phyloP scores from a whole-genome alignment of 2,329 filamentous ascomycete genomes.

The Tolypocladium endophyticum region DNA sequence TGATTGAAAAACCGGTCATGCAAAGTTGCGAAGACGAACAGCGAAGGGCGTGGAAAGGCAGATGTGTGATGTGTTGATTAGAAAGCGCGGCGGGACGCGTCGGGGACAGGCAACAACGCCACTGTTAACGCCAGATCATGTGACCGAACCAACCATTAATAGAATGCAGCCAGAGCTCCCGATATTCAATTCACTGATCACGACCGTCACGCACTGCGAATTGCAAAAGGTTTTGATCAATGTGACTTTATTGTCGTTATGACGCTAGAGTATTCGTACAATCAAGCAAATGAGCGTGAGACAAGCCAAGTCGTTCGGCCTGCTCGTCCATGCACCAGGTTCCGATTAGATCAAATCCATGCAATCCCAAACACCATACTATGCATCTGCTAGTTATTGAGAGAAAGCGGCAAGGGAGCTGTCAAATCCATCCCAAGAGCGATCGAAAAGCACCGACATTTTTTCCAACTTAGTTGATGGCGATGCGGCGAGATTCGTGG shows the following conservation, averaged over 20 bases:
- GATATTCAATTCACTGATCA: neutral
- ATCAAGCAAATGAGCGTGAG: neutral
- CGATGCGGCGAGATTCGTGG: constrained; percentile 44
- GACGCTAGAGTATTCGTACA: neutral
- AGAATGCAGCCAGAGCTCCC: neutral
- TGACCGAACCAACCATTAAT: constrained; percentile 9
- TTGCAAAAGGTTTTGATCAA: neutral
- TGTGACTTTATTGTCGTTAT: neutral
- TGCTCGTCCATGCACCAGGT: neutral
- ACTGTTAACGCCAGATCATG: constrained; percentile 27
- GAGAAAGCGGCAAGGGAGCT: neutral
- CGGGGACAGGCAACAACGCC: constrained; percentile 14
- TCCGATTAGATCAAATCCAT: neutral
- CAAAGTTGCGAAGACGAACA: neutral
- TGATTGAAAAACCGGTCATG: neutral
- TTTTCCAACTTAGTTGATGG: constrained; percentile 30
- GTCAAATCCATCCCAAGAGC: neutral
- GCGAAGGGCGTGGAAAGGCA: constrained; percentile 6
- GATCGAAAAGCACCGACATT: neutral
- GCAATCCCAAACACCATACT: neutral
- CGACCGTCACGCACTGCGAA: neutral
- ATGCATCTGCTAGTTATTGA: neutral
- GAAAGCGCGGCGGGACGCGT: constrained; percentile 24
- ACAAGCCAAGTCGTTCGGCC: neutral
- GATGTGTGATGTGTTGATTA: constrained; percentile 10